These are phyloP conservation scores for Trypethelium eluteriae DNA, from an alignment of 495 filamentous ascomycete genomes.

Conservation along the genomic window DNA sequence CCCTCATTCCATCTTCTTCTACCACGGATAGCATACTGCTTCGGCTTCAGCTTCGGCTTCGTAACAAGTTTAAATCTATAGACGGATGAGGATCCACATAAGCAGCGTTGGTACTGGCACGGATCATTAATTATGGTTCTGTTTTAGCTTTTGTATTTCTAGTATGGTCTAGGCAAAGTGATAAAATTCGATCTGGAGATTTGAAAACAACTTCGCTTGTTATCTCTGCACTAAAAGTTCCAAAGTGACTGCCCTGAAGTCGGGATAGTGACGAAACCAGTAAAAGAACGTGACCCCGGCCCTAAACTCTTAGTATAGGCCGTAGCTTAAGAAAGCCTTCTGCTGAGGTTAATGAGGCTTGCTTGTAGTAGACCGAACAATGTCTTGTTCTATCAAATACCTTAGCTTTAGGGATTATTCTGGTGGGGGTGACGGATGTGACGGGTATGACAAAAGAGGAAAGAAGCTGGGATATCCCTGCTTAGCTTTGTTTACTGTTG, in stretches of 20 bases:
- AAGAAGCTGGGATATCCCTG: background rate
- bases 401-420: background rate
- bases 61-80: background rate
- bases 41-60: background rate
- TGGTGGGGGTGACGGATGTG: background rate
- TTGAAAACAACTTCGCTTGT: background rate
- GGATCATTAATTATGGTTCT: background rate
- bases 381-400: no score
- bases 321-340: no score
- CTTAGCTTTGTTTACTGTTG: conserved; percentile 12
- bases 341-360: no score
- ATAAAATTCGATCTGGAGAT: conserved; percentile 8
- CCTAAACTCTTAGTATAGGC: no score
- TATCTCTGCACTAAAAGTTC: no score
- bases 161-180: background rate
- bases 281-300: no score
- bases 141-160: conserved; percentile 13
- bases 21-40: background rate
- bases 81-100: conserved; percentile 4
- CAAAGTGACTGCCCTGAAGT: no score
- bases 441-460: background rate
- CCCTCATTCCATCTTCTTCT: background rate
- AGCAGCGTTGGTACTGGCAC: background rate
- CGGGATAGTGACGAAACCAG: no score
- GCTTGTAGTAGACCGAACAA: no score